A percentile compares a stretch with the other conserved stretches of the same genome.
These are phyloP conservation scores for Neurospora discreta DNA, from an alignment of 495 filamentous ascomycete species.

Conservation along the genomic window DNA sequence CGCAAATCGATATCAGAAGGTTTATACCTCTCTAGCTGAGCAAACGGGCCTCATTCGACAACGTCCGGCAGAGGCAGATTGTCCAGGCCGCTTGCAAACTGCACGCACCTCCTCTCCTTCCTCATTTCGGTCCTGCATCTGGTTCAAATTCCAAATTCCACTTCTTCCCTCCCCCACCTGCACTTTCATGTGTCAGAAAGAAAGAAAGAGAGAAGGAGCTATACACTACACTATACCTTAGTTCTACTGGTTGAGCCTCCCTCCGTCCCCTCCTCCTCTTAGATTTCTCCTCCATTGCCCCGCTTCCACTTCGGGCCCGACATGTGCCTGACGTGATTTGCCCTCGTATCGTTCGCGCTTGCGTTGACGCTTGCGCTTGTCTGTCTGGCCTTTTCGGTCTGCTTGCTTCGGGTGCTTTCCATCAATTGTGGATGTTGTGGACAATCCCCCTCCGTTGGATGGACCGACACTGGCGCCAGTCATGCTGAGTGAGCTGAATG, in stretches of 20 bases:
- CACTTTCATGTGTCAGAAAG: not conserved
- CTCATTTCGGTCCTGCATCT: not conserved
- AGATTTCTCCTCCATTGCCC: not conserved
- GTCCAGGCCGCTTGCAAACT: not conserved
- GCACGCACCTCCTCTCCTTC: not conserved
- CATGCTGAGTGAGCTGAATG: not conserved
- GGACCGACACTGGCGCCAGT: not conserved
- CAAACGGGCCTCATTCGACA: not conserved
- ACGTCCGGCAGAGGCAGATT: not conserved
- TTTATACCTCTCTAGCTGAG: not conserved
- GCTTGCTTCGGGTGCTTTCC: not conserved
- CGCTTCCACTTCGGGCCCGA: slow-evolving; percentile 4
- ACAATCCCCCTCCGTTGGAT: not conserved
- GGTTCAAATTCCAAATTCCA: not conserved
- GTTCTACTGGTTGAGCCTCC: not conserved
- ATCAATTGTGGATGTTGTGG: not conserved
- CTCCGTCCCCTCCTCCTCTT: not conserved
- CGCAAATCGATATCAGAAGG: not conserved
- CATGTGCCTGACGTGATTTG: slow-evolving; percentile 14
- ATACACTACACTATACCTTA: no score
- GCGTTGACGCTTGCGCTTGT: not conserved
- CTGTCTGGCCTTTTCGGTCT: not conserved
- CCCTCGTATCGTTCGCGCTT: not conserved
- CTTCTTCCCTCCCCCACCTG: not conserved
- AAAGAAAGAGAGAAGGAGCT: not conserved